Evolutionary conservation across 768 basidiomycete genomes (phyloP).

Genomic region (Boletellus sp.): DNA sequence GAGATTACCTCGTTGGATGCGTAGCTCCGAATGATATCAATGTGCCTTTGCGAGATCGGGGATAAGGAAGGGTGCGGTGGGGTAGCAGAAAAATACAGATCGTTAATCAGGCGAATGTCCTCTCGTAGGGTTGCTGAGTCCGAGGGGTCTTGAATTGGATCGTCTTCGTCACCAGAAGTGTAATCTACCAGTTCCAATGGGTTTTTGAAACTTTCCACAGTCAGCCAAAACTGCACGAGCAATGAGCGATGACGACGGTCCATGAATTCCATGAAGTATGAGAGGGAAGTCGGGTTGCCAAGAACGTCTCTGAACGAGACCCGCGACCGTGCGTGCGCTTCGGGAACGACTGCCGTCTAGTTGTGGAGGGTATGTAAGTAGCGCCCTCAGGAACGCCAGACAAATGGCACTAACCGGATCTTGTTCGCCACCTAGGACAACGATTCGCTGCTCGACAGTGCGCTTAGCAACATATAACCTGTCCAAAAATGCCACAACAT

Average conservation of each 20-base stretch:
- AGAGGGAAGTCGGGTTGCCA: slow-evolving; percentile 83
- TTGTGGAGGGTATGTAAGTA: slow-evolving; percentile 2
- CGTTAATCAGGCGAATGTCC: slow-evolving; percentile 86
- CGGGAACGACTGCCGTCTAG: slow-evolving; percentile 42
- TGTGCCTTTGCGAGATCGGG: slow-evolving; percentile 65
- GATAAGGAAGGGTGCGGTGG: slow-evolving; percentile 56
- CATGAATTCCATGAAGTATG: slow-evolving; percentile 99
- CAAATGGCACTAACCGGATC: slow-evolving; percentile 45
- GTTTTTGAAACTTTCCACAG: slow-evolving; percentile 96
- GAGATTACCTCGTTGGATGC: slow-evolving; percentile 47
- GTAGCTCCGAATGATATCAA: slow-evolving; percentile 67
- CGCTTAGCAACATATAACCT: slow-evolving; percentile 86
- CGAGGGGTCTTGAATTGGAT: slow-evolving; percentile 53
- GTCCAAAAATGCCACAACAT: slow-evolving; percentile 82
- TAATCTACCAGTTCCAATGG: slow-evolving; percentile 81
- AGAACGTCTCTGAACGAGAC: slow-evolving; percentile 76
- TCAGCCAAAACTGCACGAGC: slow-evolving; percentile 95
- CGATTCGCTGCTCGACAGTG: slow-evolving; percentile 83
- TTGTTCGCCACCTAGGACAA: slow-evolving; percentile 67
- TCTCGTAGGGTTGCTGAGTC: slow-evolving; percentile 67
- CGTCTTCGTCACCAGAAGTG: slow-evolving; percentile 56
- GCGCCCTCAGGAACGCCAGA: background rate
- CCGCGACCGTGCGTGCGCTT: slow-evolving; percentile 43
- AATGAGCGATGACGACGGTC: slow-evolving; percentile 81
- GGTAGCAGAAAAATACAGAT: slow-evolving; percentile 74